Base-by-base conservation (phyloP, 805 yeast species). In the Yamadazyma ubonensis region DNA sequence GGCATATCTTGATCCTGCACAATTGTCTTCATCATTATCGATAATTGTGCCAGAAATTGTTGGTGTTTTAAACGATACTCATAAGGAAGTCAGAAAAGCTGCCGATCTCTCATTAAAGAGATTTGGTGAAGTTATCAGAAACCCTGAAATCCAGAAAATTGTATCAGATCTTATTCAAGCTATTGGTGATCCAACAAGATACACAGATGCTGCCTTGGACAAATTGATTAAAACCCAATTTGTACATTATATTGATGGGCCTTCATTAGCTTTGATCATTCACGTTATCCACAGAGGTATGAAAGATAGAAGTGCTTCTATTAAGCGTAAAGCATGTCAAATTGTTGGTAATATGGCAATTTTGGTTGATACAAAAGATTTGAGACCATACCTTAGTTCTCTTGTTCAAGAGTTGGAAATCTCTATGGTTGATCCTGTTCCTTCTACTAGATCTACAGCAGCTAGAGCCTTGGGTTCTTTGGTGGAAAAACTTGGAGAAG, bases 331-430 rank as follows among this genome's bases (percentile, higher is more conserved):
- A 61, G 91, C 98, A 0, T 90, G 98, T 62, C 97, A 93, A 64
- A 91, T 93, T 70, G 97, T 93, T 21, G 99, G 99, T 47, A 93
- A 93, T 57, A 93, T 93, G 98, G 89, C 98, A 2, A 88, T 93
- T 58, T 72, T 93, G 53, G 96, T 95, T 12, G 98, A 91, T 53
- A 73, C 87, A 12, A 79, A 76, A 50, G 99, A 93, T 59, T 71
- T 93, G 44, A 63, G 79, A 37, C 97, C 96, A 18, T 93, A 93
- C 63, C 69, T 93, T 53, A 76, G 80, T 16, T 78, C 80, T 30
- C 71, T 93, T 51, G 83, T 91, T 31, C 73, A 79, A 8, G 96
- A 89, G 52, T 76, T 93, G 44, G 96, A 93, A 60, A 72, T 77
- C 30, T 95, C 98, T 5, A 91, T 93, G 96, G 96, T 95, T 36